phyloP scores from a whole-genome alignment of 495 filamentous ascomycete species.

The Penicillium tannophilum region DNA sequence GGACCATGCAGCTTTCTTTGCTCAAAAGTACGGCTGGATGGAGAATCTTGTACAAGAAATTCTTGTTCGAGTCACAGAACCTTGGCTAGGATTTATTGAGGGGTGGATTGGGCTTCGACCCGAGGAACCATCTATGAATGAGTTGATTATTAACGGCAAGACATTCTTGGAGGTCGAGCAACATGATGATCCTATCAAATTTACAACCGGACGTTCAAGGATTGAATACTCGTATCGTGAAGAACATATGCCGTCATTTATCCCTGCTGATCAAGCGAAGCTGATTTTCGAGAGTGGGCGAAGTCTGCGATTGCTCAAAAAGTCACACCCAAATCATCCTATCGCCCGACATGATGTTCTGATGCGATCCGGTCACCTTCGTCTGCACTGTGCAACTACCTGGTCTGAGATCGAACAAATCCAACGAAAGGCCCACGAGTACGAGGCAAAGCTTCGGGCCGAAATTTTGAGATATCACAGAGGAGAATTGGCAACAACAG shows the following conservation, averaged over 20 bases:
- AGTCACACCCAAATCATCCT: constrained; percentile 76
- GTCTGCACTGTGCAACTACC: constrained; percentile 70
- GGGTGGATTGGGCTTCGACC: constrained; percentile 75
- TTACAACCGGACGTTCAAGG: constrained; percentile 52
- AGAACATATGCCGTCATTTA: constrained; percentile 65
- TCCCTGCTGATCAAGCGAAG: constrained; percentile 63
- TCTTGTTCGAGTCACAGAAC: constrained; percentile 58
- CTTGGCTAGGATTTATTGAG: constrained; percentile 73
- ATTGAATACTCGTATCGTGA: constrained; percentile 63
- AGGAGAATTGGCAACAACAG: constrained; percentile 11
- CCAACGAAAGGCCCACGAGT: constrained; percentile 60
- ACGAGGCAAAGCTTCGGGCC: constrained; percentile 55
- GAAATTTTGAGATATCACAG: constrained; percentile 45
- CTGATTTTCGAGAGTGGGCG: constrained; percentile 76
- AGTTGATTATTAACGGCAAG: constrained; percentile 46
- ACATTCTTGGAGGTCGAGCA: constrained; percentile 63
- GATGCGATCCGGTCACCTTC: constrained; percentile 50
- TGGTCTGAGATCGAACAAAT: constrained; percentile 73
- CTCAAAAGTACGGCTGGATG: constrained; percentile 63
- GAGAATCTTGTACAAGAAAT: constrained; percentile 66
- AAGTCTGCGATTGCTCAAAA: constrained; percentile 72
- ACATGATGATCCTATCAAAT: constrained; percentile 51
- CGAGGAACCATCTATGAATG: constrained; percentile 49
- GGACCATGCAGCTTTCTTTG: constrained; percentile 60
- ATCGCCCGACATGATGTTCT: constrained; percentile 56